Base-by-base conservation (phyloP, 352 stramenopile species). In the Phytophthora pisi region DNA sequence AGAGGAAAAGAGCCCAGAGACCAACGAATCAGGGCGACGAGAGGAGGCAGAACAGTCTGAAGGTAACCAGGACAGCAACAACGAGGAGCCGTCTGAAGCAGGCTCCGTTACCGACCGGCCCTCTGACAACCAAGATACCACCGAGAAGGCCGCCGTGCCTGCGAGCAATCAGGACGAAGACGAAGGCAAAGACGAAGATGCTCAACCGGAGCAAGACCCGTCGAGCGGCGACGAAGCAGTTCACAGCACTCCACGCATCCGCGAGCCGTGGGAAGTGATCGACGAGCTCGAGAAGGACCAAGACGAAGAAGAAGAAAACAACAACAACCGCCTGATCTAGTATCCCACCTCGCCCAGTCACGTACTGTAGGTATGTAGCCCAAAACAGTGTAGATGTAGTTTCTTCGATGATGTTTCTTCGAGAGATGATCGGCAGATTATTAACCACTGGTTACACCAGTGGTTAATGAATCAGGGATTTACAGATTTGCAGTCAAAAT, bases 1-100 rank as follows among this genome's bases (percentile, higher is more conserved):
- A 31, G 72, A 78, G 46, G 71, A 74, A 20, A 69, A 74, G n/a
- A 24, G 49, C 9, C 7, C 11, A 38, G 31, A 38, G 31, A 38
- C 4, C 3, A 30, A 11, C 11, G 31, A 38, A 8, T 13, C 31
- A 38, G 31, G 11, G 31, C 31, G 9, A 38, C 31, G 8, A 38
- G 2, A 4, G 31, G 31, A 38, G 6, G 10, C 38, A 18, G 38
- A 16, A 45, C 38, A 18, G 38, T 6, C 11, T 15, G 4, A 45
- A 45, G 34, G 34, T 4, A 16, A 45, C 13, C 16, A 45, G 38
- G 5, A 8, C 13, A 13, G 13, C 11, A 45, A 45, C 38, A 45
- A 45, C 13, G 11, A 5, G 38, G 38, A 45, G 38, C 13, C 38
- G 10, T 45, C 38, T 18, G 4, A 45, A 8, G 13, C 3, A 45